Base-by-base conservation (phyloP, 257 asterid species). In the Solanum tarijense region DNA sequence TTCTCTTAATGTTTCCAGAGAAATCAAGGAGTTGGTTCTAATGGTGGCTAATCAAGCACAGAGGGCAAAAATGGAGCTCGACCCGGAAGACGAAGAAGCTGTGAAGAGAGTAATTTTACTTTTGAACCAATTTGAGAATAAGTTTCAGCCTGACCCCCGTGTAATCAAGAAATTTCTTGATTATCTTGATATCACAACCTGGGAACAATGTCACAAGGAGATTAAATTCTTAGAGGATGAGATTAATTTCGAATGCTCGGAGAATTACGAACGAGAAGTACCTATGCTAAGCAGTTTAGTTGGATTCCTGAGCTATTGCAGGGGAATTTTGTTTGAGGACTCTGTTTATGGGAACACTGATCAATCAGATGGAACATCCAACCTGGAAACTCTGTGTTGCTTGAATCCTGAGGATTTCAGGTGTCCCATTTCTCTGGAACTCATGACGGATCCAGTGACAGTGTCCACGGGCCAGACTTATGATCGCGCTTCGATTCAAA, bases 371-470 rank as follows among this genome's bases (percentile, higher is more conserved):
- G 93, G 89, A 43, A 89, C 90, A 20, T 83, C 87, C 14, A 87
- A 82, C 46, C 16, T 89, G 16, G 98, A 93, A 48, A 90, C 55
- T 25, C 66, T 94, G 0, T 90, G 65, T 83, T 94, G 93, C 85
- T 85, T 95, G 90, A 93, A 94, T 87, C 93, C 92, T 0, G 96
- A 93, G 87, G 98, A 94, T 87, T 95, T 95, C 25, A 91, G 94
- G 1, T 95, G 98, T 86, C 98, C 98, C 34, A 95, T 95, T 69
- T 94, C 98, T 1, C 89, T 94, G 18, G 98, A 95, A 66, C 65
- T 94, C 83, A 95, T 94, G 98, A 95, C 94, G 13, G 98, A 95
- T 89, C 98, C 98, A 1, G 98, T 95, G 3, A 94, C 96, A 0
- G 91, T 94, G 11, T 88, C 96, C 3, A 93, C 98, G 0, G 98